A percentile compares a stretch with the other conserved stretches of the same genome.
phyloP scores from a whole-genome alignment of 208 protist species.

The Crithidia brevicula region DNA sequence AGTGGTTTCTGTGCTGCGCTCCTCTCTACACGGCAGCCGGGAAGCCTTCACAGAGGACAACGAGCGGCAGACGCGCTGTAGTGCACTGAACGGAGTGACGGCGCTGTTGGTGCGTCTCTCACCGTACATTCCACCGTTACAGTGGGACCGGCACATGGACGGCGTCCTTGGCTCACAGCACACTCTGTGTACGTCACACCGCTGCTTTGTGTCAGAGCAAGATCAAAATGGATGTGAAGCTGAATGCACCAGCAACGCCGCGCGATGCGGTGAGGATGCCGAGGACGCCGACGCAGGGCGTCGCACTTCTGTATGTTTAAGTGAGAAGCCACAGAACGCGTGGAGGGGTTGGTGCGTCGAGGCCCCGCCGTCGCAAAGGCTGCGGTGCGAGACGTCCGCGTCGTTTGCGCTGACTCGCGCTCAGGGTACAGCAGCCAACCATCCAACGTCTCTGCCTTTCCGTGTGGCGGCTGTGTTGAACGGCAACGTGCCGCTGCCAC shows the following conservation, averaged over 20 bases:
- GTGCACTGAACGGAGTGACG: too few relatives aligned
- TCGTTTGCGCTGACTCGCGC: too few relatives aligned
- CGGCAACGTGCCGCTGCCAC: constrained; percentile 46
- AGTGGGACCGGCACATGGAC: constrained; percentile 56
- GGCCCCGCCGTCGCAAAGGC: background rate
- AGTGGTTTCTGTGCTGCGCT: background rate
- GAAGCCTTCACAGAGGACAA: too few relatives aligned
- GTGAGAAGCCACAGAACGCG: too few relatives aligned
- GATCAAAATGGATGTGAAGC: too few relatives aligned
- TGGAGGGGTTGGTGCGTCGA: too few relatives aligned
- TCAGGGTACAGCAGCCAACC: background rate
- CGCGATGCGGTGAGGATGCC: background rate
- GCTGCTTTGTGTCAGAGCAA: constrained; percentile 2
- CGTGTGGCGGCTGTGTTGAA: constrained; percentile 55
- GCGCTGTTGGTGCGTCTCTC: constrained; percentile 37
- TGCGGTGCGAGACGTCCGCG: background rate
- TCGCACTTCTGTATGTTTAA: too few relatives aligned
- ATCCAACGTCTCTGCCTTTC: constrained; percentile 7
- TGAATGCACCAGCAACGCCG: too few relatives aligned
- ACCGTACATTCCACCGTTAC: constrained; percentile 52
- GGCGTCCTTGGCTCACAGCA: constrained; percentile 64
- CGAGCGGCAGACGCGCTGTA: too few relatives aligned
- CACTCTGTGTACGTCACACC: constrained; percentile 28
- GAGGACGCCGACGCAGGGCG: too few relatives aligned
- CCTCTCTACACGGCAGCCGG: too few relatives aligned